Percentiles rank a stretch among this genome's conserved stretches.
Evolutionary conservation across 495 filamentous ascomycete genomes (phyloP).

Genomic region (Stereocaulon alpinum): DNA sequence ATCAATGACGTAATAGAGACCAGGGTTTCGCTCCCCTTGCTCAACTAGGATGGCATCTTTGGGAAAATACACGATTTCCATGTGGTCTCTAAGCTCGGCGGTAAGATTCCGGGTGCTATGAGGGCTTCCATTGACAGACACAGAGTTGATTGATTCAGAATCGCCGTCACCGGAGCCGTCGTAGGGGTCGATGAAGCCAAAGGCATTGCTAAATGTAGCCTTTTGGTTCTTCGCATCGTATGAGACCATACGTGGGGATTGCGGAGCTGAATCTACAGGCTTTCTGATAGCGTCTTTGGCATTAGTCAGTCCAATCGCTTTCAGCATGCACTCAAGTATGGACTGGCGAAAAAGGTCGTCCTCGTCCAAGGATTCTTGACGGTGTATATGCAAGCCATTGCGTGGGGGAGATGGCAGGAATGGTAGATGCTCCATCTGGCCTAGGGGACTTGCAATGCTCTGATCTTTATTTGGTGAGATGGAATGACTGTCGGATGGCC

Average conservation of each 20-base stretch:
- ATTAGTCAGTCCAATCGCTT: conserved; percentile 74
- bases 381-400: conserved; percentile 42
- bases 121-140: conserved; percentile 49
- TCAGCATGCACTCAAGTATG: conserved; percentile 90
- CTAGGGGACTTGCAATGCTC: conserved; percentile 44
- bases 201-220: conserved; percentile 78
- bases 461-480: conserved; percentile 25
- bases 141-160: conserved; percentile 70
- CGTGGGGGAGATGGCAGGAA: conserved; percentile 47
- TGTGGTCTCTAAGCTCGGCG: conserved; percentile 72
- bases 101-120: conserved; percentile 44
- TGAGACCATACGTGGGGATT: conserved; percentile 73
- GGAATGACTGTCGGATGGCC: conserved; percentile 26
- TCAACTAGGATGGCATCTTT: conserved; percentile 94
- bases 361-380: conserved; percentile 70
- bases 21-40: conserved; percentile 90
- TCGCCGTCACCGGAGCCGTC: conserved; percentile 76
- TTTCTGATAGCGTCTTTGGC: conserved; percentile 50
- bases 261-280: conserved; percentile 63
- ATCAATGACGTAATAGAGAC: conserved; percentile 95
- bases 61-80: conserved; percentile 97
- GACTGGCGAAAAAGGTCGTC: conserved; percentile 80
- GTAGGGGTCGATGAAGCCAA: conserved; percentile 88
- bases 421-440: conserved; percentile 45
- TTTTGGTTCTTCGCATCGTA: conserved; percentile 80